These are phyloP conservation scores for Salix arbutifolia DNA, from an alignment of 345 rosid genomes.

Conservation along the genomic window DNA sequence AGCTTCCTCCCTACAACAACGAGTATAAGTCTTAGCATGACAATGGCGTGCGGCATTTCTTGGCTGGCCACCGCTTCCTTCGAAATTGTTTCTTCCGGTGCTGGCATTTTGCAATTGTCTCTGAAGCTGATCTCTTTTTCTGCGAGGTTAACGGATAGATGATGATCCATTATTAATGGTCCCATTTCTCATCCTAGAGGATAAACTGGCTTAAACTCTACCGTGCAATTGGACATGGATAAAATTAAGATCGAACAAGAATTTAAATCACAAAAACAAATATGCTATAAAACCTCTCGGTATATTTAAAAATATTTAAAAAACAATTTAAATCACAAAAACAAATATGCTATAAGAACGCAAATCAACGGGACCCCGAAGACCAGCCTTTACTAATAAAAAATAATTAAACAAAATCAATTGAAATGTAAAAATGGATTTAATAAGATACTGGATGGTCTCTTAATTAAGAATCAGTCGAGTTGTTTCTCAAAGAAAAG, in stretches of 20 bases:
- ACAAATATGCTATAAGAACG: too few relatives aligned
- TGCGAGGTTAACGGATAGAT: neutral
- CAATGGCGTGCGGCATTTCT: slow-evolving; percentile 43
- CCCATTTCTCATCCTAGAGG: neutral
- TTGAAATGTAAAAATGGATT: too few relatives aligned
- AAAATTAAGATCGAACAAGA: neutral
- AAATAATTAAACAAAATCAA: too few relatives aligned
- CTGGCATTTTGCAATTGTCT: slow-evolving; percentile 27
- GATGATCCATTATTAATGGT: neutral
- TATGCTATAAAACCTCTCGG: too few relatives aligned
- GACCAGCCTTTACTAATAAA: too few relatives aligned
- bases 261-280: too few relatives aligned
- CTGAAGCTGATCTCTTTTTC: slow-evolving; percentile 53
- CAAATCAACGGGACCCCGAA: too few relatives aligned
- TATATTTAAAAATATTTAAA: too few relatives aligned
- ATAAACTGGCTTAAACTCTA: neutral
- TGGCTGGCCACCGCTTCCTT: slow-evolving; percentile 22
- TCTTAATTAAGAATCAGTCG: too few relatives aligned
- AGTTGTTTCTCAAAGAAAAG: too few relatives aligned
- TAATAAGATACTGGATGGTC: too few relatives aligned
- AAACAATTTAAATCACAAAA: too few relatives aligned
- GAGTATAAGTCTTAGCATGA: slow-evolving; percentile 44
- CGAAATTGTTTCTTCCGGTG: slow-evolving; percentile 19
- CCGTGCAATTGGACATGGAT: neutral
- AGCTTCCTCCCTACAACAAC: slow-evolving; percentile 49